Percentiles rank a stretch among this genome's conserved stretches.
phyloP scores from a whole-genome alignment of 208 protist genomes.

The Wallacemonas sp. region DNA sequence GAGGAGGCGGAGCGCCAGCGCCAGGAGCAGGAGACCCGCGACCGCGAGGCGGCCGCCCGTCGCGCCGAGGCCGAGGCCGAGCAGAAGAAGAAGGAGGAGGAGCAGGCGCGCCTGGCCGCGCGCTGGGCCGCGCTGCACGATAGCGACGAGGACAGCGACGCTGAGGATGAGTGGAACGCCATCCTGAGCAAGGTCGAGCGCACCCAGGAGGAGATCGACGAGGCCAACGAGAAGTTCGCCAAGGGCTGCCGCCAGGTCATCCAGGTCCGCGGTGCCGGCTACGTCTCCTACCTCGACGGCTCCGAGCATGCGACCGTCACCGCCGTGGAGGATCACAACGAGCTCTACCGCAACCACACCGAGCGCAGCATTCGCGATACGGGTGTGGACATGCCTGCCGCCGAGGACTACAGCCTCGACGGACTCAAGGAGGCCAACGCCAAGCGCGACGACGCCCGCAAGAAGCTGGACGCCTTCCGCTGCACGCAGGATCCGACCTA shows the following conservation, averaged over 20 bases:
- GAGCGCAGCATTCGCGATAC: constrained; percentile 27
- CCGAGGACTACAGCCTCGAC: constrained; percentile 36
- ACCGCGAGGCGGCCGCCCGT: constrained; percentile 12
- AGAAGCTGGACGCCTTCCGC: constrained; percentile 63
- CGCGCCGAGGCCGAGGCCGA: constrained; percentile 24
- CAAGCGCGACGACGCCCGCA: constrained; percentile 30
- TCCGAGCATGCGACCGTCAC: constrained; percentile 33
- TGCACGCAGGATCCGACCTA: constrained; percentile 47
- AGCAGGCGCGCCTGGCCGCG: constrained; percentile 17
- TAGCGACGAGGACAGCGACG: constrained; percentile 43
- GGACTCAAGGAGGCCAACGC: constrained; percentile 32
- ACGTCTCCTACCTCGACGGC: constrained; percentile 82
- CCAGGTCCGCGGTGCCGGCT: constrained; percentile 21
- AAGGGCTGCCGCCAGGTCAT: constrained; percentile 41
- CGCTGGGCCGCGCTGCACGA: constrained; percentile 20
- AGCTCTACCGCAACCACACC: constrained; percentile 24
- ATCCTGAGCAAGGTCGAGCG: constrained; percentile 26
- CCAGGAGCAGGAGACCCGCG: constrained; percentile 28
- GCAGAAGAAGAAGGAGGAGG: constrained; percentile 21
- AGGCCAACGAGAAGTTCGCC: constrained; percentile 28
- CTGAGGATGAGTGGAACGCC: constrained; percentile 28
- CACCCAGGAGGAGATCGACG: constrained; percentile 39
- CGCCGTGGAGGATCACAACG: constrained; percentile 50
- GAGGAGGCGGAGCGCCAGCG: constrained; percentile 30
- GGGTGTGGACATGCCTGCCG: constrained; percentile 31